Conservation (phyloP, 2,329 filamentous ascomycete genomes). For the Drechslerella coelobrocha region DNA sequence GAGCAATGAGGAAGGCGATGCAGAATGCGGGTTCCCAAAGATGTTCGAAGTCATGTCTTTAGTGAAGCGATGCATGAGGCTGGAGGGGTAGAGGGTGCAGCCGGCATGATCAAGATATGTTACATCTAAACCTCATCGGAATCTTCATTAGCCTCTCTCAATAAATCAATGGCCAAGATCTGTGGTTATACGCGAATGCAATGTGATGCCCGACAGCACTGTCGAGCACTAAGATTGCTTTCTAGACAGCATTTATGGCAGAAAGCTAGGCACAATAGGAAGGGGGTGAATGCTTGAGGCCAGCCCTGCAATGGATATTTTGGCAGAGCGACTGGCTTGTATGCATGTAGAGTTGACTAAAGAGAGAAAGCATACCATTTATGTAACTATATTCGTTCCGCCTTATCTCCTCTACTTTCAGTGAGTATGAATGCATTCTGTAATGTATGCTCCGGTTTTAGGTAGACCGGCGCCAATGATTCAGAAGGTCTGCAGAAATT, state of each 20-base stretch:
- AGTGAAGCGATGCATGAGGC: constrained; percentile 79
- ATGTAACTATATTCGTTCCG: constrained; percentile 40
- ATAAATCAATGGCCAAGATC: too few relatives aligned
- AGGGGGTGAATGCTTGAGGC: not conserved
- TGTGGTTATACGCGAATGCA: too few relatives aligned
- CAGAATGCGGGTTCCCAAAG: constrained; percentile 91
- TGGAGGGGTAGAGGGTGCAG: constrained; percentile 83
- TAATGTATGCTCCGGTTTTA: too few relatives aligned
- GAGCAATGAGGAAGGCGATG: constrained; percentile 78
- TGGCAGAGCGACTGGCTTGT: too few relatives aligned
- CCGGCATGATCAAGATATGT: constrained; percentile 93
- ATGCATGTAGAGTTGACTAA: not conserved
- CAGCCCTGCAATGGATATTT: too few relatives aligned
- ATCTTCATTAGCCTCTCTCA: not conserved
- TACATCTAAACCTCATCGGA: constrained; percentile 63
- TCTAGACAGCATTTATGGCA: not conserved
- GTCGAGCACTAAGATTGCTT: not conserved
- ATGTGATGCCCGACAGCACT: too few relatives aligned
- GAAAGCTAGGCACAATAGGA: too few relatives aligned
- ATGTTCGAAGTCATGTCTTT: constrained; percentile 78
- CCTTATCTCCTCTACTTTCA: constrained; percentile 41
- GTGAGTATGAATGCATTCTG: constrained; percentile 30
- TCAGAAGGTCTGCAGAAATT: too few relatives aligned
- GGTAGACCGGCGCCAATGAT: too few relatives aligned
- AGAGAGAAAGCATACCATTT: constrained; percentile 26